These are phyloP conservation scores for Paraphoma chrysanthemicola DNA, from an alignment of 2,329 filamentous ascomycete genomes.

Conservation along the genomic window DNA sequence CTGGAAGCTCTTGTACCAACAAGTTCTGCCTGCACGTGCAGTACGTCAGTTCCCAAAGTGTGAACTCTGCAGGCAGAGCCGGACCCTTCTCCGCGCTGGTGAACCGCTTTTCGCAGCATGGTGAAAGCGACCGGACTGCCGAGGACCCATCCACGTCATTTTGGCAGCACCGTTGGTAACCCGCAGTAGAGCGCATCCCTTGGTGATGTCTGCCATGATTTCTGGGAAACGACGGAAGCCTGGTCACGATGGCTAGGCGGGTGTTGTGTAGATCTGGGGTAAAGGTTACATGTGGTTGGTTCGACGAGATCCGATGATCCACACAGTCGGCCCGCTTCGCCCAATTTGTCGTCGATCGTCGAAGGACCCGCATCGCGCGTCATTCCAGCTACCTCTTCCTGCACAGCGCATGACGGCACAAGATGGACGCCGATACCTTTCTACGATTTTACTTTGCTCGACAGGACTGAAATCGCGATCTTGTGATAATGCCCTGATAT, in stretches of 20 bases:
- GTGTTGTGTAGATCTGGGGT: slow-evolving; percentile 4
- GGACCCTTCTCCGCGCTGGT: background rate
- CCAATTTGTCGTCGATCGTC: slow-evolving; percentile 1
- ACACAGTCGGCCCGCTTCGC: background rate
- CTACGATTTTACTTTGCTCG: background rate
- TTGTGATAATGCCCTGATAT: background rate
- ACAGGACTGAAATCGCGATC: background rate
- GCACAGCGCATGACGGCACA: background rate
- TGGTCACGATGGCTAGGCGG: slow-evolving; percentile 6
- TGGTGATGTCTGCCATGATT: background rate
- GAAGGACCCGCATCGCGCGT: slow-evolving; percentile 3
- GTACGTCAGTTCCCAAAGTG: background rate
- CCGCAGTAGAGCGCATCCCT: background rate
- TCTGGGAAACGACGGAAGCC: background rate
- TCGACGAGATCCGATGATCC: slow-evolving; percentile 3
- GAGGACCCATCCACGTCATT: background rate
- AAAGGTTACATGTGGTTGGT: slow-evolving; percentile 2
- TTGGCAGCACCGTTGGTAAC: background rate
- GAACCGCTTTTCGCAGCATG: background rate
- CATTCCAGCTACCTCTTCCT: background rate
- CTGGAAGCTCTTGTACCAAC: no score
- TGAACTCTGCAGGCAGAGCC: background rate
- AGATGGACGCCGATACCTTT: background rate
- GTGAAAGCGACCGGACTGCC: background rate
- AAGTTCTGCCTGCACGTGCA: background rate